Percentiles rank a stretch among this genome's conserved stretches.
phyloP scores from a whole-genome alignment of 164 flowering plant species.

The Euptelea pleiosperma region DNA sequence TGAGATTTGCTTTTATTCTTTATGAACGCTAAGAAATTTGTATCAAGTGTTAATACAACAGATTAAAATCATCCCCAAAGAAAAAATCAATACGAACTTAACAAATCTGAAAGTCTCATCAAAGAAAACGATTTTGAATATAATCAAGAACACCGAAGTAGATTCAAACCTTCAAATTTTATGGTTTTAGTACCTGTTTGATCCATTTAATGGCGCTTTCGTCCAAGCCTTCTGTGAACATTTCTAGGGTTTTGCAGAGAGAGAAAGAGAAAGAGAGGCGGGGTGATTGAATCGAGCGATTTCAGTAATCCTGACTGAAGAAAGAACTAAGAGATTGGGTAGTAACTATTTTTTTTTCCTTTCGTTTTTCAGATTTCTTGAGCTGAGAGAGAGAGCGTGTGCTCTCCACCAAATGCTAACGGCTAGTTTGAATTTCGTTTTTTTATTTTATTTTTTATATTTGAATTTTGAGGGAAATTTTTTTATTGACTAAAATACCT shows the following conservation, averaged over 20 bases:
- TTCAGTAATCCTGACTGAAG: background rate
- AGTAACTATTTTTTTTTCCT: too few species aligned
- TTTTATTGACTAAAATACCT: too few species aligned
- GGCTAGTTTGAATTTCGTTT: too few species aligned
- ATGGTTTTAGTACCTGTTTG: slow-evolving; percentile 47
- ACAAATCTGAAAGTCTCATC: background rate
- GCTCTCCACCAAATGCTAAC: too few species aligned
- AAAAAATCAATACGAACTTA: background rate
- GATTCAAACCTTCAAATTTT: background rate
- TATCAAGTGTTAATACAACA: background rate
- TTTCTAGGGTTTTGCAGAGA: slow-evolving; percentile 4
- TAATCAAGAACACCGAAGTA: background rate
- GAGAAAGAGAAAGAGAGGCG: background rate
- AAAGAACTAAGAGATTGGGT: too few species aligned
- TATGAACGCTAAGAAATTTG: background rate
- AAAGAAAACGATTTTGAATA: background rate
- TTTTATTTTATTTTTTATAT: too few species aligned
- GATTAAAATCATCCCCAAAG: background rate
- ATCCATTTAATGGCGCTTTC: slow-evolving; percentile 69
- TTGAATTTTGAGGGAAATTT: too few species aligned
- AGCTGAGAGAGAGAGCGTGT: too few species aligned
- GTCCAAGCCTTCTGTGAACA: slow-evolving; percentile 84
- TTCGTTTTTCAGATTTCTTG: too few species aligned
- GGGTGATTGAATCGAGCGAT: background rate
- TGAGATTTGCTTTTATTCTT: background rate